phyloP scores from a whole-genome alignment of 495 filamentous ascomycete species.

The Xylaria intraflava region DNA sequence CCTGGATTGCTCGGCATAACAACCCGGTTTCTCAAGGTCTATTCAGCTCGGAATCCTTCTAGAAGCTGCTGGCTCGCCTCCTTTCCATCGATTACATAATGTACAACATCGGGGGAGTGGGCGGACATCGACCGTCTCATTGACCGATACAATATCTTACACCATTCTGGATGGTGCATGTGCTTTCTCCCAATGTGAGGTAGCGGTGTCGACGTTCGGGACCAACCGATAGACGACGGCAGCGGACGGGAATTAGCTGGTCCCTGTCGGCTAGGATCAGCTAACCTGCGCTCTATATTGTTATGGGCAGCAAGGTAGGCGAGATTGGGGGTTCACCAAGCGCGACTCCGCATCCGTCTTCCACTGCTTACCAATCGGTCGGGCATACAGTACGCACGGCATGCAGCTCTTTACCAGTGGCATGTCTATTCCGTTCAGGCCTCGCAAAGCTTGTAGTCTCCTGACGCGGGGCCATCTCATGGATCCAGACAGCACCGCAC shows the following conservation, averaged over 20 bases:
- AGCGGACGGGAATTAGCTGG: not conserved
- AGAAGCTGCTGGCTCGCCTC: not conserved
- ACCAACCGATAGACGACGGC: not conserved
- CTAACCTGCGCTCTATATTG: not conserved
- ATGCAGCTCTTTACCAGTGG: too few relatives aligned
- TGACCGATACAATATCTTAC: not conserved
- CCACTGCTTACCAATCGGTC: not conserved
- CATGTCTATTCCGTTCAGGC: not conserved
- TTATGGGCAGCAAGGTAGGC: not conserved
- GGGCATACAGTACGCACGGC: too few relatives aligned
- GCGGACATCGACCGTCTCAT: not conserved
- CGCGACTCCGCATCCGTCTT: not conserved
- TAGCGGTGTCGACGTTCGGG: not conserved
- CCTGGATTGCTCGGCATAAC: conserved; percentile 1
- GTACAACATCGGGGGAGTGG: not conserved
- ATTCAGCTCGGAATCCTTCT: conserved; percentile 9
- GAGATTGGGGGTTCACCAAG: not conserved
- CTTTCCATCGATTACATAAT: not conserved
- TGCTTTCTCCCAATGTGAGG: not conserved
- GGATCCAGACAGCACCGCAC: not conserved
- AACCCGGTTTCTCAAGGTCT: too few relatives aligned
- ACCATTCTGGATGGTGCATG: not conserved
- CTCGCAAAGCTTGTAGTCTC: not conserved
- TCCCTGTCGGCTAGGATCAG: not conserved
- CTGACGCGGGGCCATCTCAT: not conserved